These are phyloP conservation scores for Spathaspora sp. DNA, from an alignment of 805 yeast genomes.

Conservation along the genomic window DNA sequence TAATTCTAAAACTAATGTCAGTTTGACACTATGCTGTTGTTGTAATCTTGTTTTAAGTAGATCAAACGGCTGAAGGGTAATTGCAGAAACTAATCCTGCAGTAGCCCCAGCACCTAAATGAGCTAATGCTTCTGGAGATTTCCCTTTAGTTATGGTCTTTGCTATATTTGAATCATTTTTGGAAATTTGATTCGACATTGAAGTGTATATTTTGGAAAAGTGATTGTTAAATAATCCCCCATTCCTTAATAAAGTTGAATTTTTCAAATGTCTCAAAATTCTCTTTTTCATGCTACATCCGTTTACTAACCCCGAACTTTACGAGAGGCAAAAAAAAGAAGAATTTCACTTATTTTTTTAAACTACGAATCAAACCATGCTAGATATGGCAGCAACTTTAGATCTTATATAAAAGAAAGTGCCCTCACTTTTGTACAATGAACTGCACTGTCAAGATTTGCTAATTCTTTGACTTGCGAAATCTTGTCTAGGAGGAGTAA, in stretches of 20 bases:
- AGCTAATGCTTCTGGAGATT: constrained; percentile 16
- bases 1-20: constrained; percentile 39
- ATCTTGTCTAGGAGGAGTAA: no score
- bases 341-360: neutral
- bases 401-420: no score
- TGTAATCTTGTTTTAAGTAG: constrained; percentile 81
- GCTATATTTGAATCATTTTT: neutral
- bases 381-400: no score
- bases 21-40: constrained; percentile 29
- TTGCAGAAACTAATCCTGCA: constrained; percentile 82
- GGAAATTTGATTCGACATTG: neutral
- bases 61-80: constrained; percentile 84
- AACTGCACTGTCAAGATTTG: no score
- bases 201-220: no score
- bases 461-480: no score
- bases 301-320: neutral
- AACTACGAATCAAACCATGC: no score
- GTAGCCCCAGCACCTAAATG: constrained; percentile 79
- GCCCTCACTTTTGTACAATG: no score
- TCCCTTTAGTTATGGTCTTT: neutral
- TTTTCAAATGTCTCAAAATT: no score
- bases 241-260: neutral
- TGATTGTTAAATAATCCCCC: no score
- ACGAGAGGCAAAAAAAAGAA: neutral
- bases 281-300: neutral